Conservation (phyloP, 257 asterid species). For the Ajuga chamaepitys region DNA sequence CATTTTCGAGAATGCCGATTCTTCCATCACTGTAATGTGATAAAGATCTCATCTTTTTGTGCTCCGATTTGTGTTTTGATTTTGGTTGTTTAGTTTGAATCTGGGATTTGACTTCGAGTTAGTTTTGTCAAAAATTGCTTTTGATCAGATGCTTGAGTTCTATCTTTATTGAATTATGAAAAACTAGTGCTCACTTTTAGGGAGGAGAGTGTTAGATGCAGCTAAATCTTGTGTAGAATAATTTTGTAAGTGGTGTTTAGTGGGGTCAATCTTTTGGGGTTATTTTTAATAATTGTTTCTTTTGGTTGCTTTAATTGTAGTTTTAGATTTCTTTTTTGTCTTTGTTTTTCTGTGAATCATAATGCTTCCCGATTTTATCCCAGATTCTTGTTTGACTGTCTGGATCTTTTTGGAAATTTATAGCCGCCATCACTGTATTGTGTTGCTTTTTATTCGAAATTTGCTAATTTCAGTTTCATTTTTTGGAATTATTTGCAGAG, state of each 20-base stretch:
- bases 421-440: conserved; percentile 1
- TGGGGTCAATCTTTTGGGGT: conserved; percentile 38
- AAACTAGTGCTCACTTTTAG: conserved; percentile 7
- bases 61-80: conserved; percentile 2
- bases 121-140: neutral
- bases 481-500: conserved; percentile 35
- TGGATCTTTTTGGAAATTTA: conserved; percentile 5
- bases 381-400: conserved; percentile 6
- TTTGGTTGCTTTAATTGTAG: conserved; percentile 25
- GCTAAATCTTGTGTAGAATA: neutral
- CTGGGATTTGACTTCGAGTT: conserved; percentile 4
- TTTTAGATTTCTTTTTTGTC: conserved; percentile 17
- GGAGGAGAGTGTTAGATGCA: neutral
- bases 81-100: conserved; percentile 16
- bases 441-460: neutral
- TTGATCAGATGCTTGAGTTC: neutral
- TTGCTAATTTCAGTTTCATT: neutral
- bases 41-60: conserved; percentile 42
- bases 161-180: conserved; percentile 14
- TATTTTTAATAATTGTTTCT: conserved; percentile 19
- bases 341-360: conserved; percentile 17
- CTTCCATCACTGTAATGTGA: conserved; percentile 45
- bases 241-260: conserved; percentile 30
- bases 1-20: conserved; percentile 52
- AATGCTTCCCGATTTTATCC: conserved; percentile 19